A percentile compares a stretch with the other conserved stretches of the same genome.
Evolutionary conservation across 495 filamentous ascomycete species (phyloP).

Genomic region (Symbiotaphrina buchneri): DNA sequence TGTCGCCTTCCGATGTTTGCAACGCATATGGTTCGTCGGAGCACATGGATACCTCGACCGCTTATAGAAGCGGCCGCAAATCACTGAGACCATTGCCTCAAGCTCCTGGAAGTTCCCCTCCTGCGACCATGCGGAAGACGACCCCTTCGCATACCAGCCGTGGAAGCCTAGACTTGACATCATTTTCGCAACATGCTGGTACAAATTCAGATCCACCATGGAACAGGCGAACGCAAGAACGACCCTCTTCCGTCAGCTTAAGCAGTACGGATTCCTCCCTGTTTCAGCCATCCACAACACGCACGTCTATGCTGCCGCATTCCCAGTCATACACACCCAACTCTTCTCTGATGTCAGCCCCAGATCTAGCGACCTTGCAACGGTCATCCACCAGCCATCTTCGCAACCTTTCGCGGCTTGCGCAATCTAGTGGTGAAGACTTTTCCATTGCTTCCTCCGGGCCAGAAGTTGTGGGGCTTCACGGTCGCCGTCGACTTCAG

Average conservation of each 20-base stretch:
- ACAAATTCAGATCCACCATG: too few relatives aligned
- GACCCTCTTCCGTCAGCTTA: constrained; percentile 16
- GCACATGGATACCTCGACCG: too few relatives aligned
- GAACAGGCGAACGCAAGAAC: too few relatives aligned
- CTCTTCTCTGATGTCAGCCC: constrained; percentile 28
- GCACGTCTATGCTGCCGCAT: constrained; percentile 17
- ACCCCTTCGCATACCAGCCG: constrained; percentile 9
- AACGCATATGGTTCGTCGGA: constrained; percentile 16
- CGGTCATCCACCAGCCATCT: constrained; percentile 76
- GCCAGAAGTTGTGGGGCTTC: constrained; percentile 69
- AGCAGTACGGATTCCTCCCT: too few relatives aligned
- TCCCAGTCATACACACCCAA: constrained; percentile 19
- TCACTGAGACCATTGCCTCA: constrained; percentile 60
- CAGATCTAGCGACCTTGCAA: constrained; percentile 56
- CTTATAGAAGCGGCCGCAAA: constrained; percentile 50
- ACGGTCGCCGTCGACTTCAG: constrained; percentile 66
- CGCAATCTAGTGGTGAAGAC: constrained; percentile 51
- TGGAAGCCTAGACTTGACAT: too few relatives aligned
- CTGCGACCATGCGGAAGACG: constrained; percentile 11
- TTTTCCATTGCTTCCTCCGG: constrained; percentile 51
- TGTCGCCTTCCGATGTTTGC: constrained; percentile 17
- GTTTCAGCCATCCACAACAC: constrained; percentile 10
- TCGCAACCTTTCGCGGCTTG: constrained; percentile 69
- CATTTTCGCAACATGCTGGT: too few relatives aligned
- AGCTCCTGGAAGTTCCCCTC: constrained; percentile 27